Conservation (phyloP, 257 asterid genomes). For the Lithospermum erythrorhizon region DNA sequence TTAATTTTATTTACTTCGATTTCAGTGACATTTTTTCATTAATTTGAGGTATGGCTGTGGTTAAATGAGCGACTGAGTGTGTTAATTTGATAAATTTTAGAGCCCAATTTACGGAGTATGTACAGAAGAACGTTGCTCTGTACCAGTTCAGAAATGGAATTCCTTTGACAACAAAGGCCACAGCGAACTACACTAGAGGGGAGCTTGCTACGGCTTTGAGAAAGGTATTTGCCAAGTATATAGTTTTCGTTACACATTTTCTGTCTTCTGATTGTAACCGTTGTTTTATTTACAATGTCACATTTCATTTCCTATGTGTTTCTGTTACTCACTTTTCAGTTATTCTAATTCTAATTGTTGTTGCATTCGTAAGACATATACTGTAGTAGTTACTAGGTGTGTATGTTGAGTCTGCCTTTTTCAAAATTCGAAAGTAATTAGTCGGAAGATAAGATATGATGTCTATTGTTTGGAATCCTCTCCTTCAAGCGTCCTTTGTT, state of each 20-base stretch:
- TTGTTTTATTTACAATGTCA: too few species aligned
- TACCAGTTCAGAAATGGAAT: slow-evolving; percentile 96
- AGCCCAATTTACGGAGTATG: slow-evolving; percentile 91
- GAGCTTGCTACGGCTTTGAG: slow-evolving; percentile 98
- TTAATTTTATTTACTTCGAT: not conserved
- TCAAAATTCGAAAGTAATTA: not conserved
- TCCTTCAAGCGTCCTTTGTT: not conserved
- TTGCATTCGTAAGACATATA: not conserved
- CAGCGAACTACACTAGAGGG: slow-evolving; percentile 93
- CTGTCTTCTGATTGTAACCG: slow-evolving; percentile 1
- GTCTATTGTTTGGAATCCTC: not conserved
- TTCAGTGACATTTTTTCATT: slow-evolving; percentile 1
- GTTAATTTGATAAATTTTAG: slow-evolving; percentile 26
- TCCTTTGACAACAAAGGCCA: slow-evolving; percentile 84
- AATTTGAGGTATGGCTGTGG: not conserved
- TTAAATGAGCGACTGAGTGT: slow-evolving; percentile 2
- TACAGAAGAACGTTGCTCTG: slow-evolving; percentile 86
- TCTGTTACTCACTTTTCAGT: too few species aligned
- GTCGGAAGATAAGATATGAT: not conserved
- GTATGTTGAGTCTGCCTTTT: not conserved
- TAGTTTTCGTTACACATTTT: not conserved
- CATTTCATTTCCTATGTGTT: too few species aligned
- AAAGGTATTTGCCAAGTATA: slow-evolving; percentile 36
- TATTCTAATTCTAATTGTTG: too few species aligned
- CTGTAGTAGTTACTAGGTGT: not conserved